Percentiles rank a stretch among this genome's conserved stretches.
phyloP scores from a whole-genome alignment of 257 asterid genomes.

The Thymus mandschuricus region DNA sequence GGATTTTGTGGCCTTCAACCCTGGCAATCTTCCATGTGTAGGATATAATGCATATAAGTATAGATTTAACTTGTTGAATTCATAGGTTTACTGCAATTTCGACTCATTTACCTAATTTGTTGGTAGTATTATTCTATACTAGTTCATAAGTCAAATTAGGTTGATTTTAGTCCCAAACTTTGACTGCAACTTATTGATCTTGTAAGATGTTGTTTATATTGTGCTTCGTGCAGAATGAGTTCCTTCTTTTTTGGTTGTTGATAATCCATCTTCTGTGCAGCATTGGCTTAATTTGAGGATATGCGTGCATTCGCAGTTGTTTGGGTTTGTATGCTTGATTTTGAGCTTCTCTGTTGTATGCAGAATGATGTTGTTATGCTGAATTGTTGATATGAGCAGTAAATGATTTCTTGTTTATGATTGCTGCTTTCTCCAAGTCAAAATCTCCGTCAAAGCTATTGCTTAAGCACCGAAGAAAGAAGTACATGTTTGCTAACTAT shows the following conservation, averaged over 20 bases:
- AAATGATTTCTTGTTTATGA: no score
- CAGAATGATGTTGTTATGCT: no score
- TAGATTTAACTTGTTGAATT: no score
- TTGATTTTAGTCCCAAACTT: slow-evolving; percentile 25
- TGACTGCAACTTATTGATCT: slow-evolving; percentile 16
- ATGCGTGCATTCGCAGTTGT: not conserved
- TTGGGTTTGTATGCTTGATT: not conserved
- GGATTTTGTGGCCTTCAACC: no score
- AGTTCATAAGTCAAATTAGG: slow-evolving; percentile 18
- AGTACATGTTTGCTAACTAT: no score
- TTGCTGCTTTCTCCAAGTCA: no score
- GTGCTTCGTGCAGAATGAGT: slow-evolving; percentile 18
- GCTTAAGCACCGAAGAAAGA: no score
- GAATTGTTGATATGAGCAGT: no score
- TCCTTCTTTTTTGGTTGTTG: not conserved
- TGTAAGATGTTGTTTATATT: slow-evolving; percentile 4
- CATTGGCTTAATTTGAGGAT: not conserved
- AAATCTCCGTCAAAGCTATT: no score
- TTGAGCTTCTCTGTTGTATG: not conserved
- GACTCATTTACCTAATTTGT: not conserved
- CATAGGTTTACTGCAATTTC: no score
- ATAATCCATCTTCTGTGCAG: not conserved
- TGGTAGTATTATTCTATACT: slow-evolving; percentile 14
- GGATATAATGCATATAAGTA: no score
- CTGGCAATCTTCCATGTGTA: no score